phyloP scores from a whole-genome alignment of 768 basidiomycete genomes.

The Lentinula detonsa region DNA sequence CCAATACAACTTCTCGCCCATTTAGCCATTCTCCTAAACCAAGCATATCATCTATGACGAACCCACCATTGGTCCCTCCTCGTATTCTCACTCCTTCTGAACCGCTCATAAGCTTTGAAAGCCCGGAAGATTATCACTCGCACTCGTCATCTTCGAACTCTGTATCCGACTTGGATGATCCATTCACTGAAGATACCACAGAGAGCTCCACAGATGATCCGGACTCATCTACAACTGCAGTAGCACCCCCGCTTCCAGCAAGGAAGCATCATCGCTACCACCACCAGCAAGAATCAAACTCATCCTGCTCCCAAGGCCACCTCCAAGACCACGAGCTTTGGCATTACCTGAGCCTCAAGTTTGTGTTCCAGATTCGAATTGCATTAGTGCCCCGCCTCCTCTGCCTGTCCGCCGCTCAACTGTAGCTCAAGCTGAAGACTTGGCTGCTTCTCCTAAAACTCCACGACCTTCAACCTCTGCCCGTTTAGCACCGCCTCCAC shows the following conservation, averaged over 20 bases:
- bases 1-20: slow-evolving; percentile 3
- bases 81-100: not conserved
- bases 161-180: slow-evolving; percentile 14
- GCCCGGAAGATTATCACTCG: slow-evolving; percentile 3
- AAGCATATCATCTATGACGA: not conserved
- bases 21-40: slow-evolving; percentile 7
- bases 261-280: slow-evolving; percentile 6
- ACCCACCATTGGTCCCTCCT: not conserved
- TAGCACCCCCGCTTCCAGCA: slow-evolving; percentile 13
- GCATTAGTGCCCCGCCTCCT: slow-evolving; percentile 5
- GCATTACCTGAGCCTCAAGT: slow-evolving; percentile 15
- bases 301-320: slow-evolving; percentile 13
- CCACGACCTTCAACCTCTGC: slow-evolving; percentile 44
- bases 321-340: slow-evolving; percentile 31
- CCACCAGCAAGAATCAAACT: slow-evolving; percentile 11
- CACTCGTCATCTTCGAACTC: slow-evolving; percentile 12
- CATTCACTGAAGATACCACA: slow-evolving; percentile 16
- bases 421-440: slow-evolving; percentile 8
- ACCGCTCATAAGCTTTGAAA: slow-evolving; percentile 3
- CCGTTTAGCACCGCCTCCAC: slow-evolving; percentile 10
- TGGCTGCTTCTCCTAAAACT: slow-evolving; percentile 15
- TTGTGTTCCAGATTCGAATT: slow-evolving; percentile 9
- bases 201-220: slow-evolving; percentile 1
- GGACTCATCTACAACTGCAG: slow-evolving; percentile 8
- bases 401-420: slow-evolving; percentile 15